These are phyloP conservation scores for Besnoitia besnoiti DNA, from an alignment of 169 alveolate species.

Conservation along the genomic window DNA sequence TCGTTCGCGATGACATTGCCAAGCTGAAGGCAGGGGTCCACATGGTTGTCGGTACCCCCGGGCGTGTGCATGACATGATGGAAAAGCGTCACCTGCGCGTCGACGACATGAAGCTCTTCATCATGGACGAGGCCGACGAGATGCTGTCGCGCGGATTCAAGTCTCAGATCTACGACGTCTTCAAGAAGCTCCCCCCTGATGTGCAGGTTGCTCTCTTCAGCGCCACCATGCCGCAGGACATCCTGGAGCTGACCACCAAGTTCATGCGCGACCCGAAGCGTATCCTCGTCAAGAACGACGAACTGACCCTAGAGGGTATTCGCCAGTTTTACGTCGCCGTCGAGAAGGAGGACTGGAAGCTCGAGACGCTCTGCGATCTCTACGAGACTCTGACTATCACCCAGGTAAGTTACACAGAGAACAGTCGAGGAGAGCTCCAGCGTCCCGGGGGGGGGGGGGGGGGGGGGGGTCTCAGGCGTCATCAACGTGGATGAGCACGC, in stretches of 20 bases:
- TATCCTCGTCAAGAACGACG: slow-evolving; percentile 97
- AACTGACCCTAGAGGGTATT: slow-evolving; percentile 97
- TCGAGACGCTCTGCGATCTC: slow-evolving; percentile 94
- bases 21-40: slow-evolving; percentile 97
- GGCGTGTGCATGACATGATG: slow-evolving; percentile 98
- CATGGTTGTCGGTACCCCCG: slow-evolving; percentile 99
- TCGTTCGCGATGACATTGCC: slow-evolving; percentile 96
- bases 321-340: slow-evolving; percentile 97
- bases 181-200: slow-evolving; percentile 83
- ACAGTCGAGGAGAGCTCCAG: too few relatives aligned
- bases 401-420: too few relatives aligned
- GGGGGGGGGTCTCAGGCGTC: too few relatives aligned
- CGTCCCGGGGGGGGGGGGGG: too few relatives aligned
- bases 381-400: slow-evolving; percentile 98
- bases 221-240: slow-evolving; percentile 98
- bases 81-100: slow-evolving; percentile 78
- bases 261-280: slow-evolving; percentile 97
- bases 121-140: slow-evolving; percentile 99
- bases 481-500: background rate
- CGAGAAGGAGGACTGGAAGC: slow-evolving; percentile 97
- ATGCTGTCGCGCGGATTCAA: slow-evolving; percentile 98
- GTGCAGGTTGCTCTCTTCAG: slow-evolving; percentile 87
- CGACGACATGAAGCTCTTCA: slow-evolving; percentile 92
- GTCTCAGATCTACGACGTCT: slow-evolving; percentile 78
- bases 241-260: slow-evolving; percentile 93